Base-by-base conservation (phyloP, 2,329 filamentous ascomycete species). In the Ophiosphaerella korrae region DNA sequence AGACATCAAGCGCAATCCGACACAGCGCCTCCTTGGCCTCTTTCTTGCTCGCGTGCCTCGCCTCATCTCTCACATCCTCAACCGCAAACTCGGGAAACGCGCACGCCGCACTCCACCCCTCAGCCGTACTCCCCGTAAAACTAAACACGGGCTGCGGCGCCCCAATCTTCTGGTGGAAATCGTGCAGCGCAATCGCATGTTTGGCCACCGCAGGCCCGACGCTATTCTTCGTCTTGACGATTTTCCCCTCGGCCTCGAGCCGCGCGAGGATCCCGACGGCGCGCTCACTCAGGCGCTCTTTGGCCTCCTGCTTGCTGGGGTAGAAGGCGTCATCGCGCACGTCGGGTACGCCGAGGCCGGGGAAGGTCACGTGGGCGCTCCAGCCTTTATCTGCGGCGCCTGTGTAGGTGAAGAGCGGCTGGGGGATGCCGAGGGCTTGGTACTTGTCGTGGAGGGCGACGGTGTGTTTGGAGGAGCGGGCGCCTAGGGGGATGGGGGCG, bases 1-100 rank as follows among this genome's bases (percentile, higher is more conserved):
- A 39, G 3, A 67, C 41, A 2, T 50, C 52, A 5, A 75, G 33
- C 2, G 63, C 74, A n/a, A 50, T 55, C 58, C 68, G 67, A 36
- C 70, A 72, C 18, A 74, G 42, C 1, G 63, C 70, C 49, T 79
- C 77, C 48, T 75, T 78, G 0, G 74, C 76, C 42, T 75, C 73
- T 50, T 74, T 74, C 63, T 79, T 78, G 34, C 63, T 74, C 7
- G 9, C 32, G 13, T 35, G 21, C 1, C 16, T 14, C 11, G n/a
- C 14, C 1, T 31, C 24, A 21, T 32, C 21, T n/a, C 59, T 58
- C 9, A 58, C 18, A 34, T 61, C 58, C 3, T 48, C 45, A 1
- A 40, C 51, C 0, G 48, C 35, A 4, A 66, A 36, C 4, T 57
- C 58, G 3, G 60, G 56, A 35, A 74, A 68, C 1, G 35, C 46